A percentile compares a stretch with the other conserved stretches of the same genome.
Conservation (phyloP, 2,329 filamentous ascomycete genomes). For the Calonectria naviculata region DNA sequence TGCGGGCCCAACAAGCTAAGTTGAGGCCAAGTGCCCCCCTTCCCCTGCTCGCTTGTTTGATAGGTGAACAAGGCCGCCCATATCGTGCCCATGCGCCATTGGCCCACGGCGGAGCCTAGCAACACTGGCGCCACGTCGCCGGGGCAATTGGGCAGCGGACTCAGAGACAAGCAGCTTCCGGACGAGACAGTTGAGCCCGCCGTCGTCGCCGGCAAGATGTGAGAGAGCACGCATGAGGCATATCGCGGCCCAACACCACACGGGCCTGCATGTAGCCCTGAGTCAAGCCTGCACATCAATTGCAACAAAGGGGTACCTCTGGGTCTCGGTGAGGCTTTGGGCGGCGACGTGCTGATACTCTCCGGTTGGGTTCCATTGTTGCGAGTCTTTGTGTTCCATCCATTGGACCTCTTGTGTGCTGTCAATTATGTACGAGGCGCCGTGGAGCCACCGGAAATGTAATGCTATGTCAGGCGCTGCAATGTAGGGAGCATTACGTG, state of each 20-base stretch:
- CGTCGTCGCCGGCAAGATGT: neutral
- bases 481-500: neutral
- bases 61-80: conserved; percentile 27
- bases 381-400: neutral
- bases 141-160: conserved; percentile 41
- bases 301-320: neutral
- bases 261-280: conserved; percentile 14
- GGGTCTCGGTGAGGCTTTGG: conserved; percentile 13
- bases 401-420: neutral
- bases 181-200: conserved; percentile 10
- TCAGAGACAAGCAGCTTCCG: conserved; percentile 14
- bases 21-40: conserved; percentile 32
- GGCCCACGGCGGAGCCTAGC: conserved; percentile 36
- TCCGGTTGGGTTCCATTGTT: conserved; percentile 6
- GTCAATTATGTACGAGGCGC: neutral
- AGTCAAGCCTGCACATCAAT: conserved; percentile 11
- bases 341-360: conserved; percentile 10
- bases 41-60: conserved; percentile 34
- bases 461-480: conserved; percentile 1
- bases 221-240: conserved; percentile 31
- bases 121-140: conserved; percentile 44
- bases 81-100: conserved; percentile 45
- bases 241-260: conserved; percentile 43
- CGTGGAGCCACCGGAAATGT: neutral
- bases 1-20: conserved; percentile 40